Percentiles rank a stretch among this genome's conserved stretches.
These are phyloP conservation scores for Inosperma sp. DNA, from an alignment of 768 basidiomycete species.

Conservation along the genomic window DNA sequence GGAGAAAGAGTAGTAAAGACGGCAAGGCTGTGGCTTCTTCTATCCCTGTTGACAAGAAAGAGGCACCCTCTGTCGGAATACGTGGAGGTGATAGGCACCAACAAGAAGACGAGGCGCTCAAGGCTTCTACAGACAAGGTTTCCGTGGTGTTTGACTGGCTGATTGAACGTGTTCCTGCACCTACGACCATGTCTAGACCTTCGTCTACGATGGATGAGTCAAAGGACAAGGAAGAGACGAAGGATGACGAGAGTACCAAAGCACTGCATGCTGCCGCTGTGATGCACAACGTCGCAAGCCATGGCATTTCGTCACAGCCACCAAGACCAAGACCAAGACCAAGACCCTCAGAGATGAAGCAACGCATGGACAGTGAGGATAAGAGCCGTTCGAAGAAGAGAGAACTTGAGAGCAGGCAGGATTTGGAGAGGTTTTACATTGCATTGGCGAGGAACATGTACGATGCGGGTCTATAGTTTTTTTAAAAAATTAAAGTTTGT, in stretches of 20 bases:
- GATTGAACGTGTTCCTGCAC: slow-evolving; percentile 59
- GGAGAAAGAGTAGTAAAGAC: slow-evolving; percentile 45
- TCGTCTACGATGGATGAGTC: slow-evolving; percentile 3
- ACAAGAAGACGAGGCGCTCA: slow-evolving; percentile 29
- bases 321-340: neutral
- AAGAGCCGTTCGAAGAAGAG: slow-evolving; percentile 32
- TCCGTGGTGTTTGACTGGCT: slow-evolving; percentile 79
- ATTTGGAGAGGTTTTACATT: slow-evolving; percentile 86
- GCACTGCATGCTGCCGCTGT: slow-evolving; percentile 7
- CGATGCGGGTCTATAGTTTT: slow-evolving; percentile 79
- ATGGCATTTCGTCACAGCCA: neutral
- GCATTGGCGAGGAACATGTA: slow-evolving; percentile 86
- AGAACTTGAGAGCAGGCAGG: slow-evolving; percentile 62
- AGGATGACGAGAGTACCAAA: slow-evolving; percentile 13
- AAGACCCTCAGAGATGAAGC: slow-evolving; percentile 18
- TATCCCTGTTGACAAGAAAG: slow-evolving; percentile 2
- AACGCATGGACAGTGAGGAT: slow-evolving; percentile 24
- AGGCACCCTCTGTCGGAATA: slow-evolving; percentile 11
- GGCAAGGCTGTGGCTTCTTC: slow-evolving; percentile 19
- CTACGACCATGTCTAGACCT: neutral
- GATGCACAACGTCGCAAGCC: slow-evolving; percentile 3
- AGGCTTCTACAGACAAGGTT: slow-evolving; percentile 64
- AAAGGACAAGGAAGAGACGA: slow-evolving; percentile 9
- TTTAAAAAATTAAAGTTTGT: no score
- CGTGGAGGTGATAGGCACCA: slow-evolving; percentile 1